phyloP scores from a whole-genome alignment of 768 basidiomycete species.

The Kwoniella newhampshirensis region DNA sequence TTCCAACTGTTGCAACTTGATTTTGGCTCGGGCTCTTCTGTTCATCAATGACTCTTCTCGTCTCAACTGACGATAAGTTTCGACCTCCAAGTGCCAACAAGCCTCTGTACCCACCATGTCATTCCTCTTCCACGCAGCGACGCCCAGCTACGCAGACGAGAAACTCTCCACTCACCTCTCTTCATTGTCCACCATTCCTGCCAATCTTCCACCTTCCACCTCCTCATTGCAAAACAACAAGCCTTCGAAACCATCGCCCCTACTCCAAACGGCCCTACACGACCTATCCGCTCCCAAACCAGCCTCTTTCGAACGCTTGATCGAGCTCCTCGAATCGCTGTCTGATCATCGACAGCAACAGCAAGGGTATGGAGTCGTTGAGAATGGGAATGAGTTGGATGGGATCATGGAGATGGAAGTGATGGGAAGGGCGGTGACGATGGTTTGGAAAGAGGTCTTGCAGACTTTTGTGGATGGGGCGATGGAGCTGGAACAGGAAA shows the following conservation, averaged over 20 bases:
- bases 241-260: slow-evolving; percentile 19
- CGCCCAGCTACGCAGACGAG: slow-evolving; percentile 38
- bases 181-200: slow-evolving; percentile 40
- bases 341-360: not conserved
- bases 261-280: slow-evolving; percentile 36
- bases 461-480: slow-evolving; percentile 69
- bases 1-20: too few relatives aligned
- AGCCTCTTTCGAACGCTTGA: slow-evolving; percentile 29
- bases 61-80: too few relatives aligned
- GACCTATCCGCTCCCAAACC: slow-evolving; percentile 38
- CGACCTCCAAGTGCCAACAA: too few relatives aligned
- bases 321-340: slow-evolving; percentile 32
- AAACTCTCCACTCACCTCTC: slow-evolving; percentile 34
- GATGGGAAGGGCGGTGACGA: slow-evolving; percentile 44
- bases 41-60: too few relatives aligned
- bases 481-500: slow-evolving; percentile 67
- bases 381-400: slow-evolving; percentile 28
- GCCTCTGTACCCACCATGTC: slow-evolving; percentile 12
- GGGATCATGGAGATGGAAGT: slow-evolving; percentile 41
- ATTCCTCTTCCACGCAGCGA: slow-evolving; percentile 21
- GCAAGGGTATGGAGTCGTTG: not conserved
- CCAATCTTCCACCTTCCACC: slow-evolving; percentile 18
- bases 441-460: slow-evolving; percentile 59
- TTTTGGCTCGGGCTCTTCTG: too few relatives aligned
- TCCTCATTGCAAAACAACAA: slow-evolving; percentile 6